Percentiles rank a stretch among this genome's conserved stretches.
Conservation (phyloP, 495 filamentous ascomycete genomes). For the Xylaria longipes region DNA sequence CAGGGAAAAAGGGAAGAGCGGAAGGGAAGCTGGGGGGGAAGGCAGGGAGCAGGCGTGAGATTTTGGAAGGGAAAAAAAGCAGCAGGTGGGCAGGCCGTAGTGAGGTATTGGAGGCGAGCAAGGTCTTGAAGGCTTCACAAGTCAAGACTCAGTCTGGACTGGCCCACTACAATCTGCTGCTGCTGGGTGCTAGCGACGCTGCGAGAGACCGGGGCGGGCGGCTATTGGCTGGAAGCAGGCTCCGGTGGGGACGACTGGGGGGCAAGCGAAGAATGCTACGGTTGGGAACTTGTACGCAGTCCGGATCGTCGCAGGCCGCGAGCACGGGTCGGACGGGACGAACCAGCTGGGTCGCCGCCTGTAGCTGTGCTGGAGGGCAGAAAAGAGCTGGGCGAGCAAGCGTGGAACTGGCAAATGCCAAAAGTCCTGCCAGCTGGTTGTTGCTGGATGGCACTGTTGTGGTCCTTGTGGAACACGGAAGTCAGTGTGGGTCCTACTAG, state of each 20-base stretch:
- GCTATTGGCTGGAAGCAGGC: conserved; percentile 9
- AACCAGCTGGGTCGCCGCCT: background rate
- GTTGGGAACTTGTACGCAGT: background rate
- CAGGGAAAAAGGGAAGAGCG: conserved; percentile 10
- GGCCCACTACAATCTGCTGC: conserved; percentile 4
- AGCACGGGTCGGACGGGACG: conserved; percentile 7
- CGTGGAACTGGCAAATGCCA: background rate
- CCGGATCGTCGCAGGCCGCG: background rate
- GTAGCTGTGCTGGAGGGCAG: no score
- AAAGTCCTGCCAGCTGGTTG: background rate
- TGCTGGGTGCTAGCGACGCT: conserved; percentile 15
- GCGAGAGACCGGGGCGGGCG: background rate
- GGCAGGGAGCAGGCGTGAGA: conserved; percentile 32
- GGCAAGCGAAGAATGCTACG: conserved; percentile 21
- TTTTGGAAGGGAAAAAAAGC: conserved; percentile 27
- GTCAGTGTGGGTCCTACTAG: no score
- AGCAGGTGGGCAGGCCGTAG: conserved; percentile 24
- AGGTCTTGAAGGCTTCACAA: conserved; percentile 29
- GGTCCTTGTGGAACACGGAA: background rate
- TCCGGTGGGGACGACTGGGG: conserved; percentile 13
- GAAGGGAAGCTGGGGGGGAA: conserved; percentile 33
- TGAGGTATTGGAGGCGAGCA: conserved; percentile 20
- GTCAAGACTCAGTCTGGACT: conserved; percentile 24
- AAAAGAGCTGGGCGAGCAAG: background rate
- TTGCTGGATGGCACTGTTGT: background rate